Evolutionary conservation across 73 alveolate genomes (phyloP), one percentile per base, ranked within the genome.

Genomic region (Paramecium sexaurelia): DNA sequence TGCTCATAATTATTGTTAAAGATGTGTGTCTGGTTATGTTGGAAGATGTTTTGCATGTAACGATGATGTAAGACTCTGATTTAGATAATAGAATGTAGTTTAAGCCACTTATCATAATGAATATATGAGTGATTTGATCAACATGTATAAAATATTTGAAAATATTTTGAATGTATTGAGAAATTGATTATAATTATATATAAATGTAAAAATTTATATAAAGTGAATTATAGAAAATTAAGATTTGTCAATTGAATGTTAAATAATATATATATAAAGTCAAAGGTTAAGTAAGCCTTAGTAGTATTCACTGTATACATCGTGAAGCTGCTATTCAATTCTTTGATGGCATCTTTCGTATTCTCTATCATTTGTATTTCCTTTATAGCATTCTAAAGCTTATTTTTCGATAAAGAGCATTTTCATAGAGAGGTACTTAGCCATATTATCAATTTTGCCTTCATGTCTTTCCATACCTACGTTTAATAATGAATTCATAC

Each of bases 391-490:
- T 61, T 61, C 22, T 10, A 61, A 10, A 11, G 83, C 83, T 61
- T 61, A 32, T 61, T 61, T 61, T 61, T 61, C 83, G n/a, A 61
- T 61, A 24, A 61, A 61, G 24, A 61, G 83, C 83, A 61, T 29
- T 27, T 32, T 61, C 83, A 61, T 61, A 1, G 83, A 61, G 83
- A 61, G 83, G 13, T 61, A 61, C 17, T 61, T 26, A 32, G 47
- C 83, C 11, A 61, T 61, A 61, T 61, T 61, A 32, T 61, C 43
- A 6, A 61, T 61, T 32, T 61, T 61, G 83, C 83, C 83, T 13
- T 61, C 83, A 61, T 61, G 83, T 61, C 83, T 61, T 61, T 61
- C 83, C 83, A 61, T 61, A 61, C 83, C 83, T 61, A 61, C 8
- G 11, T 39, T 15, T 11, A 26, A 26, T 26, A 2, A 4, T 11